Evolutionary conservation across 257 asterid genomes (phyloP), one percentile per base, ranked within the genome.

Genomic region (Coffea eugenioides): DNA sequence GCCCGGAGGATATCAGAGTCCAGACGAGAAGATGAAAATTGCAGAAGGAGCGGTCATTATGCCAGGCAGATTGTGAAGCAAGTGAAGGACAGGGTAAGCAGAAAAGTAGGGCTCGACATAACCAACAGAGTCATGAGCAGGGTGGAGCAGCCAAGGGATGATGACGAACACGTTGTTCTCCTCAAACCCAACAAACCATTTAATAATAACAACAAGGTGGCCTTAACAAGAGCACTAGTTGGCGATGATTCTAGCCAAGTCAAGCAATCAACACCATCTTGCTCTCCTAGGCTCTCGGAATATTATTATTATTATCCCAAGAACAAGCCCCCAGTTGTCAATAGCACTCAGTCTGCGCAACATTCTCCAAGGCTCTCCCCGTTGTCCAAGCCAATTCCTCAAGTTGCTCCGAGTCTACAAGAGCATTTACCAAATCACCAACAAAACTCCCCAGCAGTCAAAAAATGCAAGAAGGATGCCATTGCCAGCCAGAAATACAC

Each of bases 51-150:
- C 7, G 80, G 90, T 69, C 84, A 87, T 8, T 90, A 87, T 69
- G 94, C 94, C 0, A 88, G 83, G 81, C 96, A 90, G 81, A 87
- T 92, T 56, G 90, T 91, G 87, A 90, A 88, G 84, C 97, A 91
- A 81, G 86, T 91, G 11, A 88, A 83, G 70, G 95, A 90, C 52
- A 90, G 81, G 13, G 93, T 88, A 6, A 80, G 88, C 84, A 88
- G 91, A 71, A 93, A 87, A 86, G 90, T 83, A 71, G 95, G 92
- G 16, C 79, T 48, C 12, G 98, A 93, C 77, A 90, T 92, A 61
- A 92, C 97, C 46, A 93, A 91, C 87, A 77, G 82, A 1, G 61
- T 69, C 75, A 87, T 81, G 72, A 83, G 79, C 48, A 67, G 73
- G 49, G 88, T 70, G 54, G 88, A 83, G 54, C 73, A 57, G 27